Conservation (phyloP, 2,329 filamentous ascomycete genomes). For the Aspergillus sp. region DNA sequence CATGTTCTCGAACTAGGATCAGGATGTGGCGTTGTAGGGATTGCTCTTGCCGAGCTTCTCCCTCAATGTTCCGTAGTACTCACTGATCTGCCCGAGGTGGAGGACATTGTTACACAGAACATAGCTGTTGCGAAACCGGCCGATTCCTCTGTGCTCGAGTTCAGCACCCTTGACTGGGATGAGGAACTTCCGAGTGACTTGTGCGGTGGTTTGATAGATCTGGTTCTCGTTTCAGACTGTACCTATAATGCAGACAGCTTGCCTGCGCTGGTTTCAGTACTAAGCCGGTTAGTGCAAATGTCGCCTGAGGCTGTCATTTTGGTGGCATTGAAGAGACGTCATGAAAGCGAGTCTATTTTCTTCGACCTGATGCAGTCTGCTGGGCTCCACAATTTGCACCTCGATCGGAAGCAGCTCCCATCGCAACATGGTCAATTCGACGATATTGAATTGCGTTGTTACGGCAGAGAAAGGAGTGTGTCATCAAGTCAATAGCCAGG, state of each 20-base stretch:
- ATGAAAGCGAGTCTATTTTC: conserved; percentile 66
- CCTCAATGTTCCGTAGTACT: conserved; percentile 57
- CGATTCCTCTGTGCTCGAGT: conserved; percentile 47
- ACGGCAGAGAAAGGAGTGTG: conserved; percentile 21
- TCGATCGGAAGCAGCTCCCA: conserved; percentile 39
- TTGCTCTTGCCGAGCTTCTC: conserved; percentile 60
- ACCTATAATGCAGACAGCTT: conserved; percentile 72
- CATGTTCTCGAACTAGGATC: conserved; percentile 66
- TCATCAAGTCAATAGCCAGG: neutral
- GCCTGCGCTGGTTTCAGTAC: conserved; percentile 61
- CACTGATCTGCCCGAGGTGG: conserved; percentile 67
- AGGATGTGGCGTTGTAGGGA: conserved; percentile 69
- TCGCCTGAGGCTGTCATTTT: conserved; percentile 56
- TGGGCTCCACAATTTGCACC: conserved; percentile 36
- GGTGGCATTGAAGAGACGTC: conserved; percentile 67
- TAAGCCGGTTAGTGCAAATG: conserved; percentile 50
- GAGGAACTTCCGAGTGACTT: conserved; percentile 49
- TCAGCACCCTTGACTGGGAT: conserved; percentile 66
- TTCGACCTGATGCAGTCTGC: conserved; percentile 59
- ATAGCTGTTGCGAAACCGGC: conserved; percentile 48
- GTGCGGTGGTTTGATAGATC: conserved; percentile 48
- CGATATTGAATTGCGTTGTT: conserved; percentile 42
- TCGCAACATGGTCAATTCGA: conserved; percentile 38
- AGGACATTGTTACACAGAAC: conserved; percentile 62
- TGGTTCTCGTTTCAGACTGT: conserved; percentile 69